Evolutionary conservation across 768 basidiomycete genomes (phyloP).

Genomic region (Hericium erinaceus): DNA sequence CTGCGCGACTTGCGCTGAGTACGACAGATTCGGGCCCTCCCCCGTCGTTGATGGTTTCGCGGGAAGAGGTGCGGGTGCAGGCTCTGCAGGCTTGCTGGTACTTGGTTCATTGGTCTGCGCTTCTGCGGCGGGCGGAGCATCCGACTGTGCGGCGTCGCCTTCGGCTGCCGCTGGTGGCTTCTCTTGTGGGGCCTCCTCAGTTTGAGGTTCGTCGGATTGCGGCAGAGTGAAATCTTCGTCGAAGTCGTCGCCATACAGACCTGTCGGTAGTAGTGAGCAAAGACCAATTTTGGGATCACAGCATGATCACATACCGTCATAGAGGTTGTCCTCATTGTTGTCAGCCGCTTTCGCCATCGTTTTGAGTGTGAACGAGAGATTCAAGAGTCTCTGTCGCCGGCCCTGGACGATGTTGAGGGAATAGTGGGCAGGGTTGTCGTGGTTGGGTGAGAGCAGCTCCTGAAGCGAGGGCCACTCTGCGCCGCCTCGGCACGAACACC

Average conservation of each 20-base stretch:
- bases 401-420: too few species aligned
- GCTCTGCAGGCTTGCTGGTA: slow-evolving; percentile 3
- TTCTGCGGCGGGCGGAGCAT: background rate
- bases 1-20: slow-evolving; percentile 56
- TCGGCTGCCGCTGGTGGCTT: background rate
- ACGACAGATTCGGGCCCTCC: slow-evolving; percentile 31
- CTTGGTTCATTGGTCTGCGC: background rate
- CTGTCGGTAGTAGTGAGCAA: background rate
- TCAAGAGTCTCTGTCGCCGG: too few species aligned
- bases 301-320: slow-evolving; percentile 6
- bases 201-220: background rate
- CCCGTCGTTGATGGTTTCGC: slow-evolving; percentile 4
- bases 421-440: background rate
- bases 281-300: background rate
- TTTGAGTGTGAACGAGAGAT: background rate
- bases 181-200: slow-evolving; percentile 1
- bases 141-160: slow-evolving; percentile 1
- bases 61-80: slow-evolving; percentile 6
- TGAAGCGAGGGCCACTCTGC: background rate
- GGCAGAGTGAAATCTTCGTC: slow-evolving; percentile 12
- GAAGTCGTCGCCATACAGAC: slow-evolving; percentile 16
- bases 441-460: background rate
- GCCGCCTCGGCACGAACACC: background rate
- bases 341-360: slow-evolving; percentile 11
- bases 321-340: slow-evolving; percentile 12